Conservation (phyloP, 78 protist genomes). For the Trichosphaerium sp. region DNA sequence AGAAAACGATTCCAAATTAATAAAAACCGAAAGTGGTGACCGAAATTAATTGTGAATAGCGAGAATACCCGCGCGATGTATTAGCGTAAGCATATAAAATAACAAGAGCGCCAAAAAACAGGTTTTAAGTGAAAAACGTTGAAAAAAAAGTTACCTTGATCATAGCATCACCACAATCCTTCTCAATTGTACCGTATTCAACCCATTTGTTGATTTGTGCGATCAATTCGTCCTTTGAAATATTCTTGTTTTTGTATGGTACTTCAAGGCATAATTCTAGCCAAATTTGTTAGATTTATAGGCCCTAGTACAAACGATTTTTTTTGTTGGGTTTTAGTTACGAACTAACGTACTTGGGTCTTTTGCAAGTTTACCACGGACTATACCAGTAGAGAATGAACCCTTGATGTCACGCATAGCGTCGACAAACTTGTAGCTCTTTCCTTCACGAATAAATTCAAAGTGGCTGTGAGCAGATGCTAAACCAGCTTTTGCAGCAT, state of each 20-base stretch:
- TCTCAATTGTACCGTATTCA: conserved; percentile 42
- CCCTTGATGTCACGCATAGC: neutral
- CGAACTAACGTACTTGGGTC: too few species aligned
- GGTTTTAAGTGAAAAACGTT: neutral
- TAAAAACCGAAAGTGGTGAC: neutral
- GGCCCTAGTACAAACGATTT: neutral
- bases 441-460: neutral
- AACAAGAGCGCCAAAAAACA: neutral
- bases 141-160: neutral
- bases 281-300: neutral
- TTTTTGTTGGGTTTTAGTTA: neutral
- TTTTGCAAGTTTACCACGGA: too few species aligned
- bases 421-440: neutral
- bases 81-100: neutral
- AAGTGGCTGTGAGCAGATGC: conserved; percentile 4
- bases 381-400: neutral
- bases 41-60: neutral
- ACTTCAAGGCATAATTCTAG: neutral
- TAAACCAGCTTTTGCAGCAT: conserved; percentile 1
- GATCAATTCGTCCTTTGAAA: neutral
- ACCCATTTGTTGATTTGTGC: conserved; percentile 50
- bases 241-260: conserved; percentile 6
- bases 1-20: neutral
- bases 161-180: neutral
- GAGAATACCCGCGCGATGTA: neutral